Conservation (phyloP, 2,329 filamentous ascomycete species). For the Alternaria consortialis region DNA sequence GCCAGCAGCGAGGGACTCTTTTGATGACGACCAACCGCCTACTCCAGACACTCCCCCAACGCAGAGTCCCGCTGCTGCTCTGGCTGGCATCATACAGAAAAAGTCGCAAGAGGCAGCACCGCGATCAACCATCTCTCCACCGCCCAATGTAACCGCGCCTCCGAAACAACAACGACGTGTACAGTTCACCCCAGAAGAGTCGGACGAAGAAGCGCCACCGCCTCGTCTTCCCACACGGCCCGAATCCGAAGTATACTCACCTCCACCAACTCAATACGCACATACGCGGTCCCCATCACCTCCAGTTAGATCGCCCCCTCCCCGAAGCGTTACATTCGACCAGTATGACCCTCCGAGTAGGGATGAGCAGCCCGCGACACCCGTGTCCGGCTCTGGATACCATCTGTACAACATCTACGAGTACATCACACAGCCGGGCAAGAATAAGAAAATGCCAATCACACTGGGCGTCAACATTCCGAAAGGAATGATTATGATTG, state of each 20-base stretch:
- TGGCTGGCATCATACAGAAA: constrained; percentile 63
- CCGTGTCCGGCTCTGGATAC: constrained; percentile 76
- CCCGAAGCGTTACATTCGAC: constrained; percentile 49
- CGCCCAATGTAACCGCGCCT: constrained; percentile 60
- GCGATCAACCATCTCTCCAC: constrained; percentile 55
- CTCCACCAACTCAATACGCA: constrained; percentile 56
- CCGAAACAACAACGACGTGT: constrained; percentile 60
- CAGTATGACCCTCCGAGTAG: constrained; percentile 50
- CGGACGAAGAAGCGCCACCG: constrained; percentile 71
- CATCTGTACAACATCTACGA: constrained; percentile 97
- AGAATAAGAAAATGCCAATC: constrained; percentile 98
- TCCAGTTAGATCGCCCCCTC: constrained; percentile 50
- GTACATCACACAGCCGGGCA: constrained; percentile 96
- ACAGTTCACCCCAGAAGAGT: constrained; percentile 71
- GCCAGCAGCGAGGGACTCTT: constrained; percentile 53
- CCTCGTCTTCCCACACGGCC: constrained; percentile 69
- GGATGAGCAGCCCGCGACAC: constrained; percentile 52
- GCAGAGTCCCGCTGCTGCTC: constrained; percentile 66
- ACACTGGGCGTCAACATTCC: constrained; percentile 91
- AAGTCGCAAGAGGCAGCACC: constrained; percentile 52
- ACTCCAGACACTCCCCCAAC: constrained; percentile 57
- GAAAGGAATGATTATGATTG: constrained; percentile 88
- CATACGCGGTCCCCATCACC: constrained; percentile 53
- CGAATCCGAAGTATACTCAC: constrained; percentile 63
- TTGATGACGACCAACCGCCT: constrained; percentile 54